Evolutionary conservation across 257 asterid genomes (phyloP), one percentile per base, ranked within the genome.

Genomic region (Linderniella brevidens): DNA sequence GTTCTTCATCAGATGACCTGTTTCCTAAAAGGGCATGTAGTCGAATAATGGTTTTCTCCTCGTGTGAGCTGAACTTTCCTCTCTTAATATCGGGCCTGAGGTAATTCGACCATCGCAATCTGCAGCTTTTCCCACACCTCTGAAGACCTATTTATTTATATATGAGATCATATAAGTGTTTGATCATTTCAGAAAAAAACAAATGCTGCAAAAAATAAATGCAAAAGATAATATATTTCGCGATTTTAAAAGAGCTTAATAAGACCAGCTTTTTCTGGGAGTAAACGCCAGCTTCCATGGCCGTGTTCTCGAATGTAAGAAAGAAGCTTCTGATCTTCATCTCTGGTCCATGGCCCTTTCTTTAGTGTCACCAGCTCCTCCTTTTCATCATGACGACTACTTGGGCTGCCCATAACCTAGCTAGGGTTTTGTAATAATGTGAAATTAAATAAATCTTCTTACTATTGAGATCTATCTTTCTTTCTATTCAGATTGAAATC

Each of bases 271-370:
- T 71, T 68, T 1, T 65, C 18, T 0, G 77, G 79, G 58, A 75
- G 61, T 10, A 74, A 56, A 7, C 76, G 76, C 82, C 82, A 75
- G 66, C 73, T 75, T 35, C 79, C 82, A 55, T 71, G 67, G 46
- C 82, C 82, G 19, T 75, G 67, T 44, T 65, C 43, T 38, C 58
- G 42, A 39, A 71, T 63, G 44, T 60, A 71, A n/a, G 67, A 59
- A 2, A 75, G 46, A 1, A 75, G 64, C 52, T 71, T 68, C 8
- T 75, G 79, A 55, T 75, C 83, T 60, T 75, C 83, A 5, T 75
- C 83, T 41, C 74, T 45, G 15, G 72, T 71, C 83, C 83, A 75
- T 4, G 83, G 83, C 50, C 83, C 83, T 61, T 75, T 75, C 62
- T 71, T 75, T 55, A 68, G 11, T 25, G 32, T 25, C 6, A 25